These are phyloP conservation scores for Mycena belliarum DNA, from an alignment of 768 basidiomycete genomes.

Conservation along the genomic window DNA sequence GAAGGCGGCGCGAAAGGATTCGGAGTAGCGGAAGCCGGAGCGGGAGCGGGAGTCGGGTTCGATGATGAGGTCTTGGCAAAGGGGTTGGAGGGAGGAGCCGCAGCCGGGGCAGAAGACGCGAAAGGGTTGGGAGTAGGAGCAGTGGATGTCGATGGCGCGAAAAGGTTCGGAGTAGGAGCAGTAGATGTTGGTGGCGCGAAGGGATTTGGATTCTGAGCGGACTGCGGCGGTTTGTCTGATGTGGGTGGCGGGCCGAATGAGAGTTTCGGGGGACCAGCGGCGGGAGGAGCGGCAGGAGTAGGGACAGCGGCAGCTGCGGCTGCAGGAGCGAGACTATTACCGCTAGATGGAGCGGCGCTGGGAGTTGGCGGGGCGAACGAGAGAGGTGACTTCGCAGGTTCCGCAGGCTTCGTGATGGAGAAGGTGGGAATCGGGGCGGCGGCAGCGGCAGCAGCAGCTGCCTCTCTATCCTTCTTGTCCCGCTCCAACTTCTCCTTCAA, in stretches of 20 bases:
- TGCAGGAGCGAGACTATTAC: constrained; percentile 26
- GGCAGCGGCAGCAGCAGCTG: constrained; percentile 27
- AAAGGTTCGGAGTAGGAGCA: constrained; percentile 1
- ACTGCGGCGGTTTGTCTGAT: constrained; percentile 6
- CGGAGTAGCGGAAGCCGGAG: background rate
- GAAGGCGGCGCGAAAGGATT: constrained; percentile 11
- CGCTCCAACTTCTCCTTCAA: constrained; percentile 45
- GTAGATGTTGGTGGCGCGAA: constrained; percentile 6
- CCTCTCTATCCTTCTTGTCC: constrained; percentile 34
- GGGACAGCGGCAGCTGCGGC: constrained; percentile 5
- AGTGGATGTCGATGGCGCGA: background rate
- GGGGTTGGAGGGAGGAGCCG: too few species aligned
- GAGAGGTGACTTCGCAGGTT: constrained; percentile 27
- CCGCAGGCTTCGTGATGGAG: constrained; percentile 24
- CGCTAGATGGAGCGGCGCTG: constrained; percentile 14
- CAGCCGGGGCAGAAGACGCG: too few species aligned
- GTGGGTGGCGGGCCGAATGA: constrained; percentile 11
- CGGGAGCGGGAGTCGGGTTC: background rate
- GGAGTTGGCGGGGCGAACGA: constrained; percentile 13
- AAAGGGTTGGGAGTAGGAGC: too few species aligned
- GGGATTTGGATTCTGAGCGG: constrained; percentile 10
- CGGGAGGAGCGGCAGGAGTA: too few species aligned
- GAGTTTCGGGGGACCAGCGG: constrained; percentile 2
- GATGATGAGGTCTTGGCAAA: too few species aligned
- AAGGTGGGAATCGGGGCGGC: constrained; percentile 29